Evolutionary conservation across 768 basidiomycete genomes (phyloP).

Genomic region (Agrocybe chaxingu): DNA sequence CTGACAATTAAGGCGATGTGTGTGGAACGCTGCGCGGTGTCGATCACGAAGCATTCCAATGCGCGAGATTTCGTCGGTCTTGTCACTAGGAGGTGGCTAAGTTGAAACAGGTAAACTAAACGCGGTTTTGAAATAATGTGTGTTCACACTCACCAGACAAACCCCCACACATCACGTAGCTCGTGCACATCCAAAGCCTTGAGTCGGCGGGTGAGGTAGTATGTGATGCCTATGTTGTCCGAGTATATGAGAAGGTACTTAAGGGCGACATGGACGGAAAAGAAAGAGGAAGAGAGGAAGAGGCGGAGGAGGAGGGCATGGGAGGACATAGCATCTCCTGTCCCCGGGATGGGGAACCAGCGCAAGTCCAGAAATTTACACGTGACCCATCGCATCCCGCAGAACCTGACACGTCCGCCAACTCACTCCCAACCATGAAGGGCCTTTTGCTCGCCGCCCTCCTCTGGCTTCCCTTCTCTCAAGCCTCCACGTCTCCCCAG

Average conservation of each 20-base stretch:
- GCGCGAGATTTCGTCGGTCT: conserved; percentile 89
- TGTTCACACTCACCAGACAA: conserved; percentile 64
- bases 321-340: conserved; percentile 45
- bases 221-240: conserved; percentile 89
- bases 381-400: conserved; percentile 13
- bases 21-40: conserved; percentile 84
- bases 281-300: conserved; percentile 89
- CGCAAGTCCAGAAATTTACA: conserved; percentile 6
- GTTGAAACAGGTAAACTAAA: conserved; percentile 9
- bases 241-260: conserved; percentile 79
- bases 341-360: not conserved
- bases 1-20: conserved; percentile 95
- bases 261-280: conserved; percentile 91
- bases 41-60: conserved; percentile 90
- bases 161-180: conserved; percentile 84
- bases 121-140: conserved; percentile 9
- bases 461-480: conserved; percentile 26
- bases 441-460: conserved; percentile 21
- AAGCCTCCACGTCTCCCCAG: conserved; percentile 32
- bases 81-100: conserved; percentile 91
- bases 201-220: conserved; percentile 80
- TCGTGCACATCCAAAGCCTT: conserved; percentile 64
- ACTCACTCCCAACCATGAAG: conserved; percentile 18
- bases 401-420: conserved; percentile 20
- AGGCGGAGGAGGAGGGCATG: conserved; percentile 89